Evolutionary conservation across 768 basidiomycete genomes (phyloP).

Genomic region (Infundibulicybe gibba): DNA sequence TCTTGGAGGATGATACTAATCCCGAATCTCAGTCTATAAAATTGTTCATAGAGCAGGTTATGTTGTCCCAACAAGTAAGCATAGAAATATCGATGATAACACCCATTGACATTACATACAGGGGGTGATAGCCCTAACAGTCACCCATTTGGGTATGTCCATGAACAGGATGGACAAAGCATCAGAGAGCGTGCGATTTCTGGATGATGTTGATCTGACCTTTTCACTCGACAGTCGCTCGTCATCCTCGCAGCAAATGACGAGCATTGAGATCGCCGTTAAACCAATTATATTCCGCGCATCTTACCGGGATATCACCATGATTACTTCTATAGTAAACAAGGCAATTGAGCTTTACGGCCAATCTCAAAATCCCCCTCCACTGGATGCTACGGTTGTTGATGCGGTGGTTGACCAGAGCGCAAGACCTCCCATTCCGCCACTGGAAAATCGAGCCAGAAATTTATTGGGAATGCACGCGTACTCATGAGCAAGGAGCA

Average conservation of each 20-base stretch:
- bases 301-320: slow-evolving; percentile 91
- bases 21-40: slow-evolving; percentile 82
- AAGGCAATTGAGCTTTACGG: slow-evolving; percentile 81
- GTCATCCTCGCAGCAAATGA: slow-evolving; percentile 63
- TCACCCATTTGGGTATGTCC: slow-evolving; percentile 90
- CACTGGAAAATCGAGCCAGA: not conserved
- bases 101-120: slow-evolving; percentile 22
- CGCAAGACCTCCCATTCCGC: no score
- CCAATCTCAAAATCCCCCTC: slow-evolving; percentile 28
- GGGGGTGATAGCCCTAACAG: slow-evolving; percentile 78
- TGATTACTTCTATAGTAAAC: slow-evolving; percentile 84
- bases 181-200: slow-evolving; percentile 82
- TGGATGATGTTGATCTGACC: slow-evolving; percentile 90
- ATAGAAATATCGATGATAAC: not conserved
- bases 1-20: slow-evolving; percentile 83
- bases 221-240: slow-evolving; percentile 86
- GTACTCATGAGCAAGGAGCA: slow-evolving; percentile 73
- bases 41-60: slow-evolving; percentile 76
- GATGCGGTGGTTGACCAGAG: slow-evolving; percentile 6
- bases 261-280: slow-evolving; percentile 76
- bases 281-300: slow-evolving; percentile 89
- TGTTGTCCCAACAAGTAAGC: slow-evolving; percentile 87
- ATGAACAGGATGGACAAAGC: slow-evolving; percentile 82
- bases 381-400: slow-evolving; percentile 2
- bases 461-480: slow-evolving; percentile 33